Evolutionary conservation across 306 rosid genomes (phyloP).

Genomic region (Quercus gilva): DNA sequence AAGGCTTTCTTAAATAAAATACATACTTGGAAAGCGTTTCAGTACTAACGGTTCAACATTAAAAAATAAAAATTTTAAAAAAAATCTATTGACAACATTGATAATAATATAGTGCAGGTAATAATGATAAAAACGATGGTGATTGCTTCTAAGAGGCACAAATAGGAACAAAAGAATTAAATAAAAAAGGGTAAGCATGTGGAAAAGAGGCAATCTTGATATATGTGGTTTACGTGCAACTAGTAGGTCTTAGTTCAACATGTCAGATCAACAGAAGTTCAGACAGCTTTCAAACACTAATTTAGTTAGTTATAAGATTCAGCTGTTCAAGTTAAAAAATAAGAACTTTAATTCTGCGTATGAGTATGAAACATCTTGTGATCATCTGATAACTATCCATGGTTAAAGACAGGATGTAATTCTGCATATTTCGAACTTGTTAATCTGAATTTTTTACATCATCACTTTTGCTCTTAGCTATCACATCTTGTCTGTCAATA

Average conservation of each 20-base stretch:
- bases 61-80: no score
- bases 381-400: background rate
- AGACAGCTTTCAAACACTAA: background rate
- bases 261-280: background rate
- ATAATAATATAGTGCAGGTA: background rate
- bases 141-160: background rate
- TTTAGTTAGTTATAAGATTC: background rate
- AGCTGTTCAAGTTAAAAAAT: background rate
- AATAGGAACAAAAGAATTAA: background rate
- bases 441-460: slow-evolving; percentile 2
- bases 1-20: background rate
- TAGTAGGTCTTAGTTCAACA: background rate
- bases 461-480: background rate
- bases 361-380: background rate
- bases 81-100: background rate
- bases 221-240: background rate
- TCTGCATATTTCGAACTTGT: background rate
- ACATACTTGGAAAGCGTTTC: background rate
- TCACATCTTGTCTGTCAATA: slow-evolving; percentile 18
- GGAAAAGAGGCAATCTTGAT: background rate
- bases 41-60: background rate
- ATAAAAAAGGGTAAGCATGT: background rate
- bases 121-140: background rate
- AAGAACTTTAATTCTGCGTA: background rate
- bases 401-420: background rate